phyloP scores from a whole-genome alignment of 345 rosid species.

The Arabidopsis suecica region DNA sequence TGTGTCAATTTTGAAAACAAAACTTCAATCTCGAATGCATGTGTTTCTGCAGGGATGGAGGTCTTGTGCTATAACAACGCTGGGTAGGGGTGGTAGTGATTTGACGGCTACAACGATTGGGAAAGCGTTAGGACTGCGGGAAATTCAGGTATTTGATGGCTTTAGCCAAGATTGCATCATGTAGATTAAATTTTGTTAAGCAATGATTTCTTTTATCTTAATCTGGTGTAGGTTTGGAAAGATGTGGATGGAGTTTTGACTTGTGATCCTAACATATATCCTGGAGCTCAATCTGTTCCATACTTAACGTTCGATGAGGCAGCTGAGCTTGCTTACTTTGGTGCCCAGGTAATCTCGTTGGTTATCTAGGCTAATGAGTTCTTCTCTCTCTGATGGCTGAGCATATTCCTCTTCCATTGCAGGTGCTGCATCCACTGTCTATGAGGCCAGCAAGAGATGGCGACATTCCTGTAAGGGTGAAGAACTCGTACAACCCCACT shows the following conservation, averaged over 20 bases:
- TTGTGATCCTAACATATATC: conserved; percentile 85
- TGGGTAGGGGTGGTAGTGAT: conserved; percentile 97
- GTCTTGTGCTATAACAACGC: conserved; percentile 84
- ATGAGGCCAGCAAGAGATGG: conserved; percentile 98
- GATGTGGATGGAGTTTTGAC: conserved; percentile 97
- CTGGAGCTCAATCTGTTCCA: conserved; percentile 78
- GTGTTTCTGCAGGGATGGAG: conserved; percentile 70
- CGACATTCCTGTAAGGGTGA: conserved; percentile 90
- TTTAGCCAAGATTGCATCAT: conserved; percentile 14
- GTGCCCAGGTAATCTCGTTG: conserved; percentile 75
- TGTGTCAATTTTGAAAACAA: background rate
- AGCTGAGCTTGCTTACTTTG: conserved; percentile 97
- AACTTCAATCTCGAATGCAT: background rate
- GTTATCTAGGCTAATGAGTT: background rate
- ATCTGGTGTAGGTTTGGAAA: conserved; percentile 79
- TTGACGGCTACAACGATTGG: conserved; percentile 96
- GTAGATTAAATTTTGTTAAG: background rate
- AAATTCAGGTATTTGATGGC: conserved; percentile 77
- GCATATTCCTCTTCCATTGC: conserved; percentile 2
- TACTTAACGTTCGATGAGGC: conserved; percentile 92
- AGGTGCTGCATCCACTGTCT: conserved; percentile 95
- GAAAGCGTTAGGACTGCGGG: conserved; percentile 80
- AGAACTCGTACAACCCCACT: conserved; percentile 86
- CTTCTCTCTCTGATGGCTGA: conserved; percentile 22
- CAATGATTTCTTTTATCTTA: background rate